Evolutionary conservation across 176 grass and related monocot species (phyloP), one percentile per base, ranked within the genome.

Genomic region (Canna indica): DNA sequence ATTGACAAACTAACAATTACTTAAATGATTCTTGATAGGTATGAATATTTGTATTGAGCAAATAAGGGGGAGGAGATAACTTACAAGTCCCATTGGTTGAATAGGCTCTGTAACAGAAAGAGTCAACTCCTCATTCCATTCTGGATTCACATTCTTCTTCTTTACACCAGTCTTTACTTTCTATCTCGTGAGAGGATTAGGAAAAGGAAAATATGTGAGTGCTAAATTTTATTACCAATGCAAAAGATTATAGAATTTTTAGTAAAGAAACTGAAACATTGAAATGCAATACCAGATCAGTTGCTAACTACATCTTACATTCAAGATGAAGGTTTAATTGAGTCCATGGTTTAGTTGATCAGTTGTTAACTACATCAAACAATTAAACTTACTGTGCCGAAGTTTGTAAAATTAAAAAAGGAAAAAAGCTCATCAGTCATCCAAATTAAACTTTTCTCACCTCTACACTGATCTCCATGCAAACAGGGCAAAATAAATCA

Each of bases 81-180:
- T 66, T 66, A 66, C 63, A 66, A 66, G 63, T 13, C 35, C 39
- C 10, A 66, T 25, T 24, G 22, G 22, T 24, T 66, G 20, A 26
- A 13, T 24, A 41, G 33, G 63, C 17, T 86, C 38, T 31, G 78
- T 62, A 36, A 86, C 58, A 0, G 67, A 79, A 64, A 90, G 14
- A 33, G 83, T 86, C 25, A 86, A 65, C 31, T 90, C 88, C 47
- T 90, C 83, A 10, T 90, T 77, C 88, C 88, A 86, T 15, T 83
- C 82, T 18, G 88, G 88, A 44, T 86, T 90, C 16, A 90, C 88
- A 47, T 65, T 81, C 77, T 61, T 86, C 61, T 83, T 90, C 72
- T 90, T 90, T 71, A 86, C 88, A 26, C 83, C 75, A 32, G 88
- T 90, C 72, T 90, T 90, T 59, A 86, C 34, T 73, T 90, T 90